These are phyloP conservation scores for Neophaeococcomyces mojaviensis DNA, from an alignment of 2,329 filamentous ascomycete genomes.

Conservation along the genomic window DNA sequence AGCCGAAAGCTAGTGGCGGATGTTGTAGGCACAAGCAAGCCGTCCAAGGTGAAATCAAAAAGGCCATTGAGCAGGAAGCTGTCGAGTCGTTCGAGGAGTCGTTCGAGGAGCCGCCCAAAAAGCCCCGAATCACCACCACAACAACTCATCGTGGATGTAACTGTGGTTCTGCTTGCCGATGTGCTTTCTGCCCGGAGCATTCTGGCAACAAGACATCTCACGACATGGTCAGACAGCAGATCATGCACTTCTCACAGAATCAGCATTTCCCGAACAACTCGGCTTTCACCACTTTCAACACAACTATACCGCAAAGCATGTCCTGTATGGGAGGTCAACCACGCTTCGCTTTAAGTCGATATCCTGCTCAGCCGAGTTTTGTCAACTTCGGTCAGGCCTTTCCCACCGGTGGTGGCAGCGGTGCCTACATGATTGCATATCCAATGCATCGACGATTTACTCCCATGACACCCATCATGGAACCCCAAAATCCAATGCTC, in stretches of 20 bases:
- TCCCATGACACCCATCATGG: background rate
- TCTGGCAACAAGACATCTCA: conserved; percentile 22
- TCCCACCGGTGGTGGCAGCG: background rate
- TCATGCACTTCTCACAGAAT: conserved; percentile 19
- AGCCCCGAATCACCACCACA: conserved; percentile 1
- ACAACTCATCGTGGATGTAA: conserved; percentile 16
- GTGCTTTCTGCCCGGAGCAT: conserved; percentile 24
- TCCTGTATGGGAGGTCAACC: conserved; percentile 22
- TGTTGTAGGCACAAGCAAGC: conserved; percentile 21
- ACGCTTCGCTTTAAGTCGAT: conserved; percentile 10
- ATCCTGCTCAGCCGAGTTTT: background rate
- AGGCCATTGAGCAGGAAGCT: background rate
- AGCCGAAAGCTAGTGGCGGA: conserved; percentile 1
- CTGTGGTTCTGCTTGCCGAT: conserved; percentile 22
- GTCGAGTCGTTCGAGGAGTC: background rate
- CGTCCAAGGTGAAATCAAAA: conserved; percentile 10
- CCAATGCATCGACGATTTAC: background rate
- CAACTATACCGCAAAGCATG: conserved; percentile 11
- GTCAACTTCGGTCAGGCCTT: background rate
- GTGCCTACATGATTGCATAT: background rate
- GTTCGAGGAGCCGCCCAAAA: background rate
- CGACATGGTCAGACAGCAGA: conserved; percentile 18
- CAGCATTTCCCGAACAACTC: conserved; percentile 10
- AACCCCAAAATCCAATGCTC: background rate
- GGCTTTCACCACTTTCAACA: conserved; percentile 11